These are phyloP conservation scores for Flaveria trinervia DNA, from an alignment of 129 eudicot species.

Conservation along the genomic window DNA sequence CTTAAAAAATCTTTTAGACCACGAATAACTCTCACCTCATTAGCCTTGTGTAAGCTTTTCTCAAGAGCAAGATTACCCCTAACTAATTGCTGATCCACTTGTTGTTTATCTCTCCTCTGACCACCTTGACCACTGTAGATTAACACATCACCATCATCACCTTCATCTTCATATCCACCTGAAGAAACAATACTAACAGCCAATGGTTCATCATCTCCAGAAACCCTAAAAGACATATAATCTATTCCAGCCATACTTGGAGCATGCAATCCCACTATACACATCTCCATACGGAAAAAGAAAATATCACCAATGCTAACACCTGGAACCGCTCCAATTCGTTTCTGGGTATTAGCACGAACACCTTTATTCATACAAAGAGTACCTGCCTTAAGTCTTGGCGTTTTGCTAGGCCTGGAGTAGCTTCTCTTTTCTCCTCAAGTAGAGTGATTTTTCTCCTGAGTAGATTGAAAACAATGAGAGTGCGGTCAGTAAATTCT, in stretches of 20 bases:
- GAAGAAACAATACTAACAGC: constrained; percentile 92
- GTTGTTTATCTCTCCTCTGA: constrained; percentile 57
- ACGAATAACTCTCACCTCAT: constrained; percentile 79
- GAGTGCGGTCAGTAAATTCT: constrained; percentile 46
- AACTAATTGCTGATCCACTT: constrained; percentile 68
- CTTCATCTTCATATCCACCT: constrained; percentile 93
- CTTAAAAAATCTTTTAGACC: constrained; percentile 61
- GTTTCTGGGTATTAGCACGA: constrained; percentile 61
- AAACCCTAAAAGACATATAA: constrained; percentile 62
- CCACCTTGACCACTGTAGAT: constrained; percentile 96
- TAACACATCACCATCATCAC: constrained; percentile 72
- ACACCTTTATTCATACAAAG: constrained; percentile 62
- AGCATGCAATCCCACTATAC: constrained; percentile 78
- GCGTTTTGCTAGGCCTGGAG: constrained; percentile 41
- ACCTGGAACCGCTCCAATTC: constrained; percentile 84
- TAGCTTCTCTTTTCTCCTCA: constrained; percentile 45
- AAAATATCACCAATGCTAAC: constrained; percentile 87
- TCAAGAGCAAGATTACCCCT: constrained; percentile 95
- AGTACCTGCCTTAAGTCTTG: constrained; percentile 63
- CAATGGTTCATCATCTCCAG: constrained; percentile 70
- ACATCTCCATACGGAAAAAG: constrained; percentile 84
- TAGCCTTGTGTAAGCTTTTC: constrained; percentile 76
- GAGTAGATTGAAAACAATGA: constrained; percentile 55
- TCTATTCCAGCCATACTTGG: constrained; percentile 95
- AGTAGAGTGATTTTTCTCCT: constrained; percentile 58